Evolutionary conservation across 306 rosid species (phyloP).

Genomic region (Gastrolobium bilobum): DNA sequence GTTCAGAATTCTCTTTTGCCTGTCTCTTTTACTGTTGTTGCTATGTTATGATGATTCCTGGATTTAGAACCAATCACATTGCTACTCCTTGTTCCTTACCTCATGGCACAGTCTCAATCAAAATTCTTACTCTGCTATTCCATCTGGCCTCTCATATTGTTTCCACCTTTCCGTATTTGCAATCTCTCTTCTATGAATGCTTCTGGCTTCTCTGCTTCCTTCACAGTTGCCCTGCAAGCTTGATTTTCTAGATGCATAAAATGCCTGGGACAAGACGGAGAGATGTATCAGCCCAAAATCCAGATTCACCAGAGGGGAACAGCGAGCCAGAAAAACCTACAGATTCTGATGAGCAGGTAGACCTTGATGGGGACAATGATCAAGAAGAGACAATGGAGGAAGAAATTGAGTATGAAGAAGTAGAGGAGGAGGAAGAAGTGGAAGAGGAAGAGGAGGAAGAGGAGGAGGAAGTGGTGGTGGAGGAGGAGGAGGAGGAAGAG

Average conservation of each 20-base stretch:
- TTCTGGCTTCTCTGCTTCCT: constrained; percentile 79
- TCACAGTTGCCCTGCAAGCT: constrained; percentile 85
- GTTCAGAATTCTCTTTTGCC: constrained; percentile 68
- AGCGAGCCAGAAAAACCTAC: constrained; percentile 61
- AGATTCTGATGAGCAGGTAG: constrained; percentile 75
- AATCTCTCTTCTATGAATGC: constrained; percentile 74
- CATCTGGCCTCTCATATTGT: constrained; percentile 75
- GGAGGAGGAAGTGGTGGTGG: constrained; percentile 51
- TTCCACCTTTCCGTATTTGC: constrained; percentile 81
- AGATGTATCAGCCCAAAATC: constrained; percentile 50
- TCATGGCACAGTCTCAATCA: constrained; percentile 70
- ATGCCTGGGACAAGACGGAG: constrained; percentile 65
- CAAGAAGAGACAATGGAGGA: constrained; percentile 70
- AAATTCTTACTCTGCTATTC: constrained; percentile 77
- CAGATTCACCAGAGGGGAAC: constrained; percentile 52
- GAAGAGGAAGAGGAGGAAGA: constrained; percentile 64
- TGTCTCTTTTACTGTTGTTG: constrained; percentile 62
- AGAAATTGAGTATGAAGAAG: constrained; percentile 78
- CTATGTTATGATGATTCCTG: constrained; percentile 59
- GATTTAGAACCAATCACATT: constrained; percentile 63
- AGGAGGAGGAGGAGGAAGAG: constrained; percentile 47
- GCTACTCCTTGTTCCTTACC: constrained; percentile 70
- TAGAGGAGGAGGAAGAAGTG: constrained; percentile 74
- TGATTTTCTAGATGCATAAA: constrained; percentile 70
- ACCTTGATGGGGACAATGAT: constrained; percentile 77